Base-by-base conservation (phyloP, 176 grass and related monocot species). In the Tuctoria greenei region DNA sequence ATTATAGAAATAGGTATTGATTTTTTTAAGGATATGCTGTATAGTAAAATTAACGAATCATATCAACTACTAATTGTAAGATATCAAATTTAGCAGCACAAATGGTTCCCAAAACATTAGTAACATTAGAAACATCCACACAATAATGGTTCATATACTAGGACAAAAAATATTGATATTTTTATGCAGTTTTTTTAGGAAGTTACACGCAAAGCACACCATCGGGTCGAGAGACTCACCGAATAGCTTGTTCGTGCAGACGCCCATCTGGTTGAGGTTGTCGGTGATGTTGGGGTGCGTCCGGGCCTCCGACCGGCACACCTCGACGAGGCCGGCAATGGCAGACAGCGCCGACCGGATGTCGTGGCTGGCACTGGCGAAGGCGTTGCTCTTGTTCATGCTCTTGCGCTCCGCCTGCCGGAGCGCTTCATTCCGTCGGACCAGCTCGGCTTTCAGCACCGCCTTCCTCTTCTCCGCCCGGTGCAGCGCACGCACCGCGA, bases 361-460 rank as follows among this genome's bases (percentile, higher is more conserved):
- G 55, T 97, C 91, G 17, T 97, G 94, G 64, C 86, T 97, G 27
- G 88, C 88, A 28, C 75, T 75, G 26, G 81, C 74, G 46, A 97
- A 87, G 17, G 94, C 86, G n/a, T 93, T 84, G 76, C 83, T 97
- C 74, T 97, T 97, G 69, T 97, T 97, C 93, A 93, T 89, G 61
- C 86, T 91, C 71, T 91, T 97, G 55, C 83, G 83, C 74, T 97
- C 94, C 26, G 88, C 90, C 54, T 93, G 93, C 50, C 75, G 77
- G 16, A 91, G 86, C 42, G 74, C 86, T 74, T 91, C 90, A 70
- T 91, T 91, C 76, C 82, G 83, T 49, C 41, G 79, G 17, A 89
- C 81, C 11, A 93, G 73, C 14, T 91, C 76, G 11, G 78, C 93
- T 36, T 78, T 59, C n/a, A 97, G 61, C 39, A 55, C 8, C 12